Base-by-base conservation (phyloP, 768 basidiomycete genomes). In the Suillus decipiens region DNA sequence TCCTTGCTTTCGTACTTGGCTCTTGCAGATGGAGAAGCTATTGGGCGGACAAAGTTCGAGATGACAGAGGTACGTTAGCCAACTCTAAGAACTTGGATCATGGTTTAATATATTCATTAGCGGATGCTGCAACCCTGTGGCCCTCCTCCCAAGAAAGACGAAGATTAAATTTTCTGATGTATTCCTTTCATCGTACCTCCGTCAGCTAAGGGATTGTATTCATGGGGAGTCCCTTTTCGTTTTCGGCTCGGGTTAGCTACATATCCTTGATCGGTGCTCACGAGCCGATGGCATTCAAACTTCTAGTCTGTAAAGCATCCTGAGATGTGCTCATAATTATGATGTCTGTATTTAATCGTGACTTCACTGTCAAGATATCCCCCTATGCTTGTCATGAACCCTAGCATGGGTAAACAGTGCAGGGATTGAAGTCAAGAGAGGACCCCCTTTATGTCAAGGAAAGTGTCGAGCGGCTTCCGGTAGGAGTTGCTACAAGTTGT, bases 91-190 rank as follows among this genome's bases (percentile, higher is more conserved):
- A 4, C 24, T 78, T 78, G 34, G 71, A 77, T 69, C 62, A 24
- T 34, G 22, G 6, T 53, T 42, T 39, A 33, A 64, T 19, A 19
- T 12, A 31, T 24, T 17, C 34, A 34, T 43, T 61, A 96, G 95
- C 85, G 90, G 61, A 96, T 96, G 94, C 83, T 97, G 19, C 94
- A 96, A 73, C 95, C 95, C 19, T 96, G 95, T 71, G 95, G 95
- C 0, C 93, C 93, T 37, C 94, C 94, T 24, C 94, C 94, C 6
- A 84, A 84, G 47, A 96, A 96, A 77, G 93, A 95, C 62, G 95
- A 96, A 37, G 89, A 90, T 71, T 88, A 15, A 53, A 60, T 19
- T n/a, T 19, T 51, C 3, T 17, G 15, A 3, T 17, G n/a, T 55
- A 6, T 11, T 12, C 11, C 33, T 53, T 53, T 12, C 19, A 6